Evolutionary conservation across 2,329 filamentous ascomycete species (phyloP), one percentile per base, ranked within the genome.

Genomic region (Hysterium pulicare): DNA sequence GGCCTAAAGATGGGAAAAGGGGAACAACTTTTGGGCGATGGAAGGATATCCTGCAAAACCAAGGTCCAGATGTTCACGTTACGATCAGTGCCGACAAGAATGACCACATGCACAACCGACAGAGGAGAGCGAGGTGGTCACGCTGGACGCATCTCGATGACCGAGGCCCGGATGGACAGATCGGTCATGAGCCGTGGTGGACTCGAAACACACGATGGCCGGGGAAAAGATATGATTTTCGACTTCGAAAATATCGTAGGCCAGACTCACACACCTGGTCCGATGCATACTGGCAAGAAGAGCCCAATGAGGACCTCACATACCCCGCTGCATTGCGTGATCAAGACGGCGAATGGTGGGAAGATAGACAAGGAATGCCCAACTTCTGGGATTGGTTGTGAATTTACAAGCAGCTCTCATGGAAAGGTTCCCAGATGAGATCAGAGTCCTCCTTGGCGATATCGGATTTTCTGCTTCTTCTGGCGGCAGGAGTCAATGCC

Each of bases 21-120:
- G 53, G 55, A 2, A 62, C 61, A 0, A 57, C 48, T 2, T 54
- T 58, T 45, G 69, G 71, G 8, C 58, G 72, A 13, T 48, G 70
- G 41, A 72, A 69, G 47, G 72, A 76, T 40, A 62, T 69, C 15
- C 28, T 73, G 19, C 57, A 52, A 2, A 58, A 62, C 38, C 59
- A 67, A 44, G 73, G 73, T 3, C 68, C 72, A 2, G 72, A 75
- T 41, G 69, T 75, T 28, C 71, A 69, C 47, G 53, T 74, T n/a
- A 55, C 65, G 2, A 61, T 64, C 31, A 64, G 57, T 38, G 65
- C 64, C 20, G 61, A 68, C 40, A 64, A 57, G 42, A 53, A 54
- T 19, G 68, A 68, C 23, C 57, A 68, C 41, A 59, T 66, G 48
- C 45, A 58, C 31, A 65, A 71, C 41, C 56, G 66, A 38, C 71